Percentiles rank a stretch among this genome's conserved stretches.
These are phyloP conservation scores for Kwoniella pini DNA, from an alignment of 768 basidiomycete genomes.

Conservation along the genomic window DNA sequence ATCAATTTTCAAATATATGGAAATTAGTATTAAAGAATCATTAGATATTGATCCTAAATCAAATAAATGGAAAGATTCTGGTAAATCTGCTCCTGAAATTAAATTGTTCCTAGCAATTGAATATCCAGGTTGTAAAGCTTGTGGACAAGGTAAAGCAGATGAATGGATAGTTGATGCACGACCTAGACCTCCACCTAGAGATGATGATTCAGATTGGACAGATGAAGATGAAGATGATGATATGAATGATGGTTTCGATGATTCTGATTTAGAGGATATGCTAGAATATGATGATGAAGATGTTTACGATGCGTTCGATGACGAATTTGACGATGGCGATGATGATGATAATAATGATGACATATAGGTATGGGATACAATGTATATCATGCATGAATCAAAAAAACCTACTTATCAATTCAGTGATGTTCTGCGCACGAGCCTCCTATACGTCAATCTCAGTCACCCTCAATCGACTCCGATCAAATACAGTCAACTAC, in stretches of 20 bases:
- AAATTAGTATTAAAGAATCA: not conserved
- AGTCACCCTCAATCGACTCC: too few species aligned
- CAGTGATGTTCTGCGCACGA: too few species aligned
- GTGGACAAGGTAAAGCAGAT: slow-evolving; percentile 6
- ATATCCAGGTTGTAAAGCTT: slow-evolving; percentile 1
- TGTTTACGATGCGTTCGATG: not conserved
- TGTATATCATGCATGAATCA: too few species aligned
- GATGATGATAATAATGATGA: not conserved
- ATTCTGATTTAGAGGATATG: not conserved
- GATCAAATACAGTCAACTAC: too few species aligned
- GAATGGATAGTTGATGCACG: not conserved
- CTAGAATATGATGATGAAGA: not conserved
- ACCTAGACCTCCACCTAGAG: slow-evolving; percentile 1
- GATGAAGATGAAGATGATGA: slow-evolving; percentile 2
- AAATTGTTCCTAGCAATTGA: not conserved
- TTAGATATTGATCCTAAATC: not conserved
- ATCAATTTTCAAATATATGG: not conserved
- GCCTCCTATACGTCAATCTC: too few species aligned
- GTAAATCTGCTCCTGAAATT: not conserved
- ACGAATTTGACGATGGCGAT: not conserved
- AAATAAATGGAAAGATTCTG: not conserved
- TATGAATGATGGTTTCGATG: not conserved
- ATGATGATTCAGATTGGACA: slow-evolving; percentile 10
- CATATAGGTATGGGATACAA: not conserved
- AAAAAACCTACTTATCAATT: too few species aligned